Percentiles rank a stretch among this genome's conserved stretches.
These are phyloP conservation scores for Margaritispora aquatica DNA, from an alignment of 495 filamentous ascomycete genomes.

Conservation along the genomic window DNA sequence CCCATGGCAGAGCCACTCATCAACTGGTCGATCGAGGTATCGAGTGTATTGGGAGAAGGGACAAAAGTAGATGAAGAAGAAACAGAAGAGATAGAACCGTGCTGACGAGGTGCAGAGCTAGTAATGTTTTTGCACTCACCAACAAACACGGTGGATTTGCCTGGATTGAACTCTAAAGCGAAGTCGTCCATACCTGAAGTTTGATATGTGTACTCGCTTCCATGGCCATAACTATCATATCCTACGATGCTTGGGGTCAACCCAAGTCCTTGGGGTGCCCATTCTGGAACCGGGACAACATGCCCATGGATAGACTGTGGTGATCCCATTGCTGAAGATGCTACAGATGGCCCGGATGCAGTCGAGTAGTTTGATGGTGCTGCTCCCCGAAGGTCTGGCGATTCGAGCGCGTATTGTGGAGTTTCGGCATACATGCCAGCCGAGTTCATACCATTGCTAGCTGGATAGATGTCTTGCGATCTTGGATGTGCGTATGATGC, in stretches of 20 bases:
- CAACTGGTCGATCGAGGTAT: constrained; percentile 23
- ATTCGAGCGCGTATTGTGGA: constrained; percentile 19
- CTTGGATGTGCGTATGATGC: constrained; percentile 17
- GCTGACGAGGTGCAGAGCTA: constrained; percentile 23
- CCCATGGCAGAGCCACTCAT: constrained; percentile 15
- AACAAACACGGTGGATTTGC: constrained; percentile 55
- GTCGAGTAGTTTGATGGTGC: constrained; percentile 59
- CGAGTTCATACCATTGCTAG: constrained; percentile 11
- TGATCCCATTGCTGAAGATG: constrained; percentile 78
- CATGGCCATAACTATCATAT: constrained; percentile 43
- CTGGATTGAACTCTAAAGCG: constrained; percentile 37
- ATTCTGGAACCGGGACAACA: constrained; percentile 53
- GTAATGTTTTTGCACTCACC: constrained; percentile 62
- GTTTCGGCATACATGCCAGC: constrained; percentile 19
- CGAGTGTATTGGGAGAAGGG: constrained; percentile 28
- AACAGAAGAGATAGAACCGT: constrained; percentile 25
- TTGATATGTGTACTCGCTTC: constrained; percentile 31
- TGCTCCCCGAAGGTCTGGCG: constrained; percentile 40
- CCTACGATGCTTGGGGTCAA: constrained; percentile 63
- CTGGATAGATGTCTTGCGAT: constrained; percentile 12
- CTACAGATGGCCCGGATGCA: constrained; percentile 67
- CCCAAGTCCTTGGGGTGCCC: constrained; percentile 55
- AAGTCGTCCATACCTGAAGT: constrained; percentile 49
- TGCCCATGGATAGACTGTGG: constrained; percentile 61
- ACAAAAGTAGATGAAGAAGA: constrained; percentile 30